These are phyloP conservation scores for Coemansia sp. DNA, from an alignment of 192 early-diverging fungal species.

Conservation along the genomic window DNA sequence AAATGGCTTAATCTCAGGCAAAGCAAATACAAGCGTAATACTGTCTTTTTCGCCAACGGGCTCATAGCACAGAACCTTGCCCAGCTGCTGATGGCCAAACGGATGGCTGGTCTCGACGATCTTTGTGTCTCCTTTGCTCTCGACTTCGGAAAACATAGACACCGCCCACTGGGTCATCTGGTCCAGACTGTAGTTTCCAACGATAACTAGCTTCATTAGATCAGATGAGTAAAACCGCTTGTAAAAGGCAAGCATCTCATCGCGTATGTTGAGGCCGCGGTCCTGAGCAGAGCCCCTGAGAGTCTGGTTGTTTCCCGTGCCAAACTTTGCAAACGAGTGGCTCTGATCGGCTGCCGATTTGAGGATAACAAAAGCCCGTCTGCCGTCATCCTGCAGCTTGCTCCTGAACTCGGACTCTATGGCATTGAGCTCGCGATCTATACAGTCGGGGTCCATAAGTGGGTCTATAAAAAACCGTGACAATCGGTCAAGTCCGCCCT, in stretches of 20 bases:
- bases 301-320: slow-evolving; percentile 79
- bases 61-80: slow-evolving; percentile 65
- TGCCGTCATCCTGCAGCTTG: slow-evolving; percentile 67
- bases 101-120: slow-evolving; percentile 64
- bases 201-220: slow-evolving; percentile 82
- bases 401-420: slow-evolving; percentile 93
- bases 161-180: slow-evolving; percentile 74
- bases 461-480: slow-evolving; percentile 94
- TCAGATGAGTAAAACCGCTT: slow-evolving; percentile 85
- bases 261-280: slow-evolving; percentile 70
- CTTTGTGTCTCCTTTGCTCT: slow-evolving; percentile 63
- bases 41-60: slow-evolving; percentile 66
- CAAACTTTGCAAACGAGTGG: slow-evolving; percentile 81
- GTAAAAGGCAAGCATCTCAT: slow-evolving; percentile 79
- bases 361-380: neutral
- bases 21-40: slow-evolving; percentile 56
- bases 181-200: slow-evolving; percentile 77
- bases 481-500: slow-evolving; percentile 63
- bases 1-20: neutral
- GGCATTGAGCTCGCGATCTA: slow-evolving; percentile 81
- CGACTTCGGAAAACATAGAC: slow-evolving; percentile 70
- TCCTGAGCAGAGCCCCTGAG: slow-evolving; percentile 54
- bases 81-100: slow-evolving; percentile 60
- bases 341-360: slow-evolving; percentile 41
- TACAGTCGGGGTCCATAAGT: slow-evolving; percentile 73